Evolutionary conservation across 2,329 filamentous ascomycete species (phyloP).

Genomic region (Pseudogymnoascus sp.): DNA sequence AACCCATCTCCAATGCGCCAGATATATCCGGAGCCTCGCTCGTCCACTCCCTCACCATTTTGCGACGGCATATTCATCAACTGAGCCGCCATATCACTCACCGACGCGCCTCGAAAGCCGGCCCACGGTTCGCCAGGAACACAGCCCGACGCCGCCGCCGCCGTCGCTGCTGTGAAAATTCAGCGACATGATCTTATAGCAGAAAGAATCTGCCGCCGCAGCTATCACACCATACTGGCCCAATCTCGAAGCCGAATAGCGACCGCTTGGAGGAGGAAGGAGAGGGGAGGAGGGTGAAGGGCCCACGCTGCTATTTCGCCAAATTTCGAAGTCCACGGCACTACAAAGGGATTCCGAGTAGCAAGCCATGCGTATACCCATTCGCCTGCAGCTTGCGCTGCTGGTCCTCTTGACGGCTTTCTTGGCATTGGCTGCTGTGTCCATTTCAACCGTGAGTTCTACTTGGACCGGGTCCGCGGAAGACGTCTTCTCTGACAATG

Average conservation of each 20-base stretch:
- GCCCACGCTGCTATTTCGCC: background rate
- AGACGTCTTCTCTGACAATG: background rate
- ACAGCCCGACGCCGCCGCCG: background rate
- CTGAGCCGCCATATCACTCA: background rate
- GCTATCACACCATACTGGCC: background rate
- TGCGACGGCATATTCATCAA: background rate
- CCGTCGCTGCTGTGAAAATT: background rate
- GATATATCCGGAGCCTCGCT: background rate
- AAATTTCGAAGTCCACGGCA: background rate
- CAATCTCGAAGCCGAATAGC: background rate
- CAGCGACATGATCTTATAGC: conserved; percentile 10
- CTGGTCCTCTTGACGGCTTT: conserved; percentile 72
- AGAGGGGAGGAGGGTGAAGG: conserved; percentile 5
- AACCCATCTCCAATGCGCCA: background rate
- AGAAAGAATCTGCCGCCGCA: background rate
- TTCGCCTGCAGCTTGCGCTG: conserved; percentile 77
- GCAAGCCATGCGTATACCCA: conserved; percentile 64
- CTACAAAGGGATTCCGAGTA: background rate
- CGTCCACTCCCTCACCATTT: background rate
- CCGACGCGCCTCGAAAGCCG: background rate
- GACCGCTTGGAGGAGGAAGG: background rate
- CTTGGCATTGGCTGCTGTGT: conserved; percentile 68
- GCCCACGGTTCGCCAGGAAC: background rate
- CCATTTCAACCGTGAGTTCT: conserved; percentile 62
- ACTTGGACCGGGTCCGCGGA: conserved; percentile 27